Evolutionary conservation across 148 eudicot genomes (phyloP).

Genomic region (Vaccinium darrowii): DNA sequence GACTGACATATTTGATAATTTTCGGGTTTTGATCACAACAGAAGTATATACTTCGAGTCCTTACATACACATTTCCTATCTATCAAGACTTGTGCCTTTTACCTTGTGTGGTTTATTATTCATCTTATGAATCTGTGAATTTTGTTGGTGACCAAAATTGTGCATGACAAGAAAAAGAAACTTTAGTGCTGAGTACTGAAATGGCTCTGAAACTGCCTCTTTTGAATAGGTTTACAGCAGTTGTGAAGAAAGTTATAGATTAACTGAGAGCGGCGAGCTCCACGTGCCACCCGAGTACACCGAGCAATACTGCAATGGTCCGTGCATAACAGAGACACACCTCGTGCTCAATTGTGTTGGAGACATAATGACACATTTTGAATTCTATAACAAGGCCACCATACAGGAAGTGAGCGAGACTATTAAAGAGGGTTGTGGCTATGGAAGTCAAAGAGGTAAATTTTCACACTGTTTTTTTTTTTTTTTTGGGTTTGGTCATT

Average conservation of each 20-base stretch:
- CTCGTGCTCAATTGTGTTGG: conserved; percentile 56
- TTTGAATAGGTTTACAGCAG: conserved; percentile 50
- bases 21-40: not conserved
- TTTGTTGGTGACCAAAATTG: not conserved
- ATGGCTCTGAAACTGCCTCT: not conserved
- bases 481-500: not conserved
- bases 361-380: conserved; percentile 37
- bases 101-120: not conserved
- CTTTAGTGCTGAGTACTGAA: not conserved
- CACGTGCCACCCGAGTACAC: conserved; percentile 47
- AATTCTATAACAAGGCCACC: conserved; percentile 56
- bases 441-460: conserved; percentile 50
- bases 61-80: not conserved
- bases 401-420: conserved; percentile 47
- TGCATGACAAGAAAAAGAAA: not conserved
- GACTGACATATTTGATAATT: not conserved
- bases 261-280: conserved; percentile 46
- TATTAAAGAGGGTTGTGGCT: conserved; percentile 52
- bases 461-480: not conserved
- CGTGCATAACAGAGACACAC: conserved; percentile 62
- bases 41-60: not conserved
- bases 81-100: not conserved
- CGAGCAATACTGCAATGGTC: conserved; percentile 56
- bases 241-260: conserved; percentile 55
- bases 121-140: not conserved